Conservation (phyloP, 192 early-diverging fungal species). For the Lunasporangiospora selenospora region DNA sequence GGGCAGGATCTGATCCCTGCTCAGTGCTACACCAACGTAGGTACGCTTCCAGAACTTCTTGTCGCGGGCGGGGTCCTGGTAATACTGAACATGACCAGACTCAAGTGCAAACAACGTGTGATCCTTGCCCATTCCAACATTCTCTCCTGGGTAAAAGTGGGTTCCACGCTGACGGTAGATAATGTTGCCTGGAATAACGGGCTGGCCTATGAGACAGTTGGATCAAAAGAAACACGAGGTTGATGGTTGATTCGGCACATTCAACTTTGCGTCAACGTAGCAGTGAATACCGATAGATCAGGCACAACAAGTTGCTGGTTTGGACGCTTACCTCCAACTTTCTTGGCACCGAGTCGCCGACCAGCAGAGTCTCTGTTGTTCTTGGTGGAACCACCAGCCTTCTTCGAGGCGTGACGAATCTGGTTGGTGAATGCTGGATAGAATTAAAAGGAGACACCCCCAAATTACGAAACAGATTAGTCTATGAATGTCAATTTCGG, state of each 20-base stretch:
- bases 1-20: slow-evolving; percentile 70
- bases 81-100: slow-evolving; percentile 79
- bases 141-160: slow-evolving; percentile 79
- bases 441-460: background rate
- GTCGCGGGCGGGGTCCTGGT: slow-evolving; percentile 64
- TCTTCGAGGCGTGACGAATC: slow-evolving; percentile 80
- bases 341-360: slow-evolving; percentile 81
- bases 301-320: no score
- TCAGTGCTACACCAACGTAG: slow-evolving; percentile 69
- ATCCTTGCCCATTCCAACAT: slow-evolving; percentile 81
- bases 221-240: no score
- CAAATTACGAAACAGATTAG: background rate
- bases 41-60: slow-evolving; percentile 64
- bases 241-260: no score
- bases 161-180: slow-evolving; percentile 84
- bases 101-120: slow-evolving; percentile 77
- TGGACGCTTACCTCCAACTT: slow-evolving; percentile 69
- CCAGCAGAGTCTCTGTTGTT: slow-evolving; percentile 83
- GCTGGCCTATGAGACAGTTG: slow-evolving; percentile 58
- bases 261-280: background rate
- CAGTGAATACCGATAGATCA: background rate
- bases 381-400: slow-evolving; percentile 77
- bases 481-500: background rate
- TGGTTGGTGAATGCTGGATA: slow-evolving; percentile 51
- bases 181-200: slow-evolving; percentile 79